phyloP scores from a whole-genome alignment of 2,329 filamentous ascomycete species.

The Biscogniauxia mediterranea region DNA sequence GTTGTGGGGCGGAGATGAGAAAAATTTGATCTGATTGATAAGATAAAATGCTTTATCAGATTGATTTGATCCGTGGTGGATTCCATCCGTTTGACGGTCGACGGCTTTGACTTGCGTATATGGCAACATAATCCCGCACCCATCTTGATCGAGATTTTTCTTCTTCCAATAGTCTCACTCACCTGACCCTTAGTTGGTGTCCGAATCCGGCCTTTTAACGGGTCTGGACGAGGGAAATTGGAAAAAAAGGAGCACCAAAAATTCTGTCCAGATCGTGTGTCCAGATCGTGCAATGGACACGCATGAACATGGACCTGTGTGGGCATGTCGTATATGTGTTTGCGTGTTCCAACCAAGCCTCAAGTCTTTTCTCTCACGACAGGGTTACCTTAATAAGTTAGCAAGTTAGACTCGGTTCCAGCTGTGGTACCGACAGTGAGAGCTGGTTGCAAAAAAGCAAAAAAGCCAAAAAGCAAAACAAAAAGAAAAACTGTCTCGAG shows the following conservation, averaged over 20 bases:
- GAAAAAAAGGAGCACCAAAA: too few species aligned
- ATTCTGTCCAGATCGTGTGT: not conserved
- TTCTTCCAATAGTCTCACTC: not conserved
- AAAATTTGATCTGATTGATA: conserved; percentile 27
- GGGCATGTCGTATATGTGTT: not conserved
- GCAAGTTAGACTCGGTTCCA: too few species aligned
- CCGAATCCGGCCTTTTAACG: not conserved
- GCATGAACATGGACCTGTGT: too few species aligned
- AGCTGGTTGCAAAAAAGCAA: too few species aligned
- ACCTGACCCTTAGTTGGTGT: not conserved
- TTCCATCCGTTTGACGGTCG: not conserved
- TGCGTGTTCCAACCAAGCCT: not conserved
- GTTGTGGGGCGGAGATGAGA: conserved; percentile 2
- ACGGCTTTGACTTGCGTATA: not conserved
- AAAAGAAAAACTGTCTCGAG: too few species aligned
- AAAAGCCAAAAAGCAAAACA: too few species aligned
- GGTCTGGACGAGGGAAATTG: too few species aligned
- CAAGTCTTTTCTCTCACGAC: not conserved
- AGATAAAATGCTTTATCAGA: conserved; percentile 14
- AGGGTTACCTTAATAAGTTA: not conserved
- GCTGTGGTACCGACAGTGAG: too few species aligned
- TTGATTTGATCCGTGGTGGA: conserved; percentile 1
- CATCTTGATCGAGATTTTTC: not conserved
- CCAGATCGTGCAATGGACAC: not conserved
- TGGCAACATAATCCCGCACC: not conserved